Percentiles rank a stretch among this genome's conserved stretches.
Evolutionary conservation across 495 filamentous ascomycete species (phyloP).

Genomic region (Podospora fimiseda): DNA sequence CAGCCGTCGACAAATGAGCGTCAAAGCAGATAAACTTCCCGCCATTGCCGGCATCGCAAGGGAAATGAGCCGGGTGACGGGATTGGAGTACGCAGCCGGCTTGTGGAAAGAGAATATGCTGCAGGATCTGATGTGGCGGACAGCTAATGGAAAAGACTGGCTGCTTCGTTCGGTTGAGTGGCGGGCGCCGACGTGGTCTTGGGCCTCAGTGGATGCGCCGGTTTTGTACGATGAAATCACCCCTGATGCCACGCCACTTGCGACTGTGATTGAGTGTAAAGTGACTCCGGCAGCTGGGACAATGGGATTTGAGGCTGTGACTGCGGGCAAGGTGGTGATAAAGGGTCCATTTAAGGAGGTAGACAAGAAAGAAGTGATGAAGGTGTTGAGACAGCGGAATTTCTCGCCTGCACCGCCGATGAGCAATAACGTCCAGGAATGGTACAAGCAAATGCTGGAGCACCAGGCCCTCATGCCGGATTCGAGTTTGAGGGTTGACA

Average conservation of each 20-base stretch:
- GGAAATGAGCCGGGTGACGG: slow-evolving; percentile 13
- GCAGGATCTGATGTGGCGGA: slow-evolving; percentile 8
- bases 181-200: slow-evolving; percentile 11
- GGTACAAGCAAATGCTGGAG: slow-evolving; percentile 4
- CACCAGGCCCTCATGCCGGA: neutral
- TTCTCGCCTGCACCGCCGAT: neutral
- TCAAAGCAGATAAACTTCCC: slow-evolving; percentile 17
- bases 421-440: slow-evolving; percentile 1
- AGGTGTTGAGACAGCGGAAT: neutral
- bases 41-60: slow-evolving; percentile 21
- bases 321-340: neutral
- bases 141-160: neutral
- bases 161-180: neutral
- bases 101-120: slow-evolving; percentile 24
- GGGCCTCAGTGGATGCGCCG: slow-evolving; percentile 10
- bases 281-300: neutral
- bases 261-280: neutral
- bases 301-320: neutral
- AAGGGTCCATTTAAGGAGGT: neutral
- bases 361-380: neutral
- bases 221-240: neutral
- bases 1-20: slow-evolving; percentile 15
- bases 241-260: neutral
- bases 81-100: slow-evolving; percentile 17
- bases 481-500: neutral